Evolutionary conservation across 108 stramenopile genomes (phyloP), one percentile per base, ranked within the genome.

Genomic region (Chaetoceros muelleri): DNA sequence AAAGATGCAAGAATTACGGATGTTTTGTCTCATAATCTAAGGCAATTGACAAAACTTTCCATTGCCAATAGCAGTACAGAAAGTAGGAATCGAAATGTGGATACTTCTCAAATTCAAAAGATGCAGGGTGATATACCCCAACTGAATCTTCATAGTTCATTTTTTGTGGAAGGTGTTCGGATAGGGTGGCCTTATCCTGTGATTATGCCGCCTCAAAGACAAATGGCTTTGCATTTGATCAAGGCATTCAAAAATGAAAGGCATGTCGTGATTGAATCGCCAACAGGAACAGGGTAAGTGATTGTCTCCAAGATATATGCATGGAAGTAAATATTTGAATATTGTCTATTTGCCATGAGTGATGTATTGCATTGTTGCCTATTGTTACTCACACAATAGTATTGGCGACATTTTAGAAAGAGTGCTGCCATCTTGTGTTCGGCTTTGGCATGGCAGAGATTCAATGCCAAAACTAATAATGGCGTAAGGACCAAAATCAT

Each of bases 271-370:
- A 47, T 90, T 28, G 84, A 90, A 72, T 66, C 62, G 50, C 88
- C 88, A 1, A 90, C 88, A 2, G 88, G 84, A 0, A 90, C 88
- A 22, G 88, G 88, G 3, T n/a, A n/a, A n/a, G n/a, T n/a, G n/a
- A n/a, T n/a, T n/a, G n/a, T n/a, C n/a, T n/a, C n/a, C n/a, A n/a
- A n/a, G n/a, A n/a, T n/a, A n/a, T n/a, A n/a, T n/a, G n/a, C n/a
- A n/a, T n/a, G n/a, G n/a, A n/a, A n/a, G n/a, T n/a, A n/a, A n/a
- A n/a, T n/a, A n/a, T n/a, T n/a, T n/a, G n/a, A n/a, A n/a, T n/a
- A n/a, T n/a, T n/a, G n/a, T n/a, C n/a, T n/a, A n/a, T n/a, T n/a
- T n/a, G n/a, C n/a, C n/a, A n/a, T n/a, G n/a, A n/a, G n/a, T n/a
- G n/a, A n/a, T n/a, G n/a, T n/a, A n/a, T n/a, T n/a, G n/a, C n/a